Evolutionary conservation across 2,329 filamentous ascomycete genomes (phyloP).

Genomic region (Claviceps monticola): DNA sequence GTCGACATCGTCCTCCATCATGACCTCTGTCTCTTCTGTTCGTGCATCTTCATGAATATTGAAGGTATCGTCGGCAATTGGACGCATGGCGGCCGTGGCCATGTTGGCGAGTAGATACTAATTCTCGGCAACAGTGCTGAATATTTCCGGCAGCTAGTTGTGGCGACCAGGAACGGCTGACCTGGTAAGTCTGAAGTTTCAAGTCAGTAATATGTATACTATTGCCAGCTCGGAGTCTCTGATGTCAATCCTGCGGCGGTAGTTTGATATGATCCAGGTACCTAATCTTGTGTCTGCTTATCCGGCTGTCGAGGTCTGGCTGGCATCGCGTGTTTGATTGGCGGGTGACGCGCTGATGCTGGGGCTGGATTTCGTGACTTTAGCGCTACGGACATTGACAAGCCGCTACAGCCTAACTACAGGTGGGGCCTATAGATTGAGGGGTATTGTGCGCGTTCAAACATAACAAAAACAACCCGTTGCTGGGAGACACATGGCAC

Average conservation of each 20-base stretch:
- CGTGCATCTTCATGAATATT: slow-evolving; percentile 36
- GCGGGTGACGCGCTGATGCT: slow-evolving; percentile 3
- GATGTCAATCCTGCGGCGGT: neutral
- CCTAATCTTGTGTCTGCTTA: neutral
- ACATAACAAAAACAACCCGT: slow-evolving; percentile 22
- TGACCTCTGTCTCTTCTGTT: slow-evolving; percentile 37
- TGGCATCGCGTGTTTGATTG: slow-evolving; percentile 1
- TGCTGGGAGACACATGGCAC: slow-evolving; percentile 6
- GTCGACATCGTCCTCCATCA: slow-evolving; percentile 26
- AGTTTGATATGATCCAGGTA: neutral
- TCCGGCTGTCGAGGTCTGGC: neutral
- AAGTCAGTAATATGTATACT: neutral
- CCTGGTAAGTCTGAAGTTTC: neutral
- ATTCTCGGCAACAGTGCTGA: neutral
- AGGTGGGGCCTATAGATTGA: slow-evolving; percentile 8
- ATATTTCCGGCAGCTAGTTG: neutral
- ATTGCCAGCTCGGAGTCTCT: neutral
- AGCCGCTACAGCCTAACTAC: neutral
- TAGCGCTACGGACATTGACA: too few relatives aligned
- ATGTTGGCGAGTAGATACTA: neutral
- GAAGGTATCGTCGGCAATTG: slow-evolving; percentile 23
- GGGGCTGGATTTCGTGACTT: neutral
- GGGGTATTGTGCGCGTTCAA: slow-evolving; percentile 9
- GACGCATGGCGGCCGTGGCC: slow-evolving; percentile 1
- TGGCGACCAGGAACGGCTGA: too few relatives aligned